Base-by-base conservation (phyloP, 2,329 filamentous ascomycete genomes). In the Botryosphaeria dothidea region DNA sequence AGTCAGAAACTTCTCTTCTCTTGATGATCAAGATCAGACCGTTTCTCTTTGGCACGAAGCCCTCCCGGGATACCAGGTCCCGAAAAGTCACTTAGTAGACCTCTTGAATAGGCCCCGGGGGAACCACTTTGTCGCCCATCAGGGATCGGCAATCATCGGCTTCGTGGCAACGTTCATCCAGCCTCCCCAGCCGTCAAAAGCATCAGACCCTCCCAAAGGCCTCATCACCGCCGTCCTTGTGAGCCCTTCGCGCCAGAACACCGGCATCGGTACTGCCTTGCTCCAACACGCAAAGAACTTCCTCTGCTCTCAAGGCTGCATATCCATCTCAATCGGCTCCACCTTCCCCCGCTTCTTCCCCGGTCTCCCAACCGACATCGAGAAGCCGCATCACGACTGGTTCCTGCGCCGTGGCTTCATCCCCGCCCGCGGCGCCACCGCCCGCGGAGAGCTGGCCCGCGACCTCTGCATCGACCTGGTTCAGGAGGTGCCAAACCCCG, bases 321-420 rank as follows among this genome's bases (percentile, higher is more conserved):
- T 11, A 9, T 27, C 29, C 19, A 11, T 62, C 31, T 49, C 58
- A 29, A 49, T 62, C 43, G 45, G 58, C 45, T 62, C 58, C 31
- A 21, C 58, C 31, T 51, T 62, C 31, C 58, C 58, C 2, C 58
- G 58, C 46, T 62, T 62, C 46, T 62, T 62, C 45, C 58, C 58
- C 17, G 58, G 43, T 11, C 58, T 62, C 27, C 58, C 58, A 0
- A 27, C 15, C 45, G 27, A 27, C 58, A 49, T 62, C 43, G 19
- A 15, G 0, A 15, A 29, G 0, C 2, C 17, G 2, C 31, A 51
- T 19, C 31, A 31, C n/a, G n/a, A 5, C 21, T 62, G 19, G 17
- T 62, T 62, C 58, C 8, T 19, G 19, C 43, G 46, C 29, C 58
- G 58, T 23, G 58, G 58, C 29, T 62, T 51, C 46, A 8, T 36